These are phyloP conservation scores for Herpotrichia juniperi DNA, from an alignment of 2,329 filamentous ascomycete genomes.

Conservation along the genomic window DNA sequence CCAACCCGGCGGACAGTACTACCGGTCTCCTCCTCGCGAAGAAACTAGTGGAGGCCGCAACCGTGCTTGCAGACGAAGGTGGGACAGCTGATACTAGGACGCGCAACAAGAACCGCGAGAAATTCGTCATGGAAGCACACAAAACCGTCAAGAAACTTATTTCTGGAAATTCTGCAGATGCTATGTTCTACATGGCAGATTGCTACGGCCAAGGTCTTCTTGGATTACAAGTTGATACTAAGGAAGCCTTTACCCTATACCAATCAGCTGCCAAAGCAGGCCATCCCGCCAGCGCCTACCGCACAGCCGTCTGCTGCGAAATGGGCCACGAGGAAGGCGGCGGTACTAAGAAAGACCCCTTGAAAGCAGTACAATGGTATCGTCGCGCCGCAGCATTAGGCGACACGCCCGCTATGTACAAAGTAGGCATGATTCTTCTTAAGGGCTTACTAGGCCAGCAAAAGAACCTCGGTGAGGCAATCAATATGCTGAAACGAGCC, in stretches of 20 bases:
- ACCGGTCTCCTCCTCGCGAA: slow-evolving; percentile 78
- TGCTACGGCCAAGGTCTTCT: slow-evolving; percentile 82
- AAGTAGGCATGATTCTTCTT: slow-evolving; percentile 93
- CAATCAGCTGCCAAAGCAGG: slow-evolving; percentile 91
- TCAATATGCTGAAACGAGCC: slow-evolving; percentile 91
- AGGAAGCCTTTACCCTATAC: slow-evolving; percentile 92
- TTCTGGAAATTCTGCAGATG: slow-evolving; percentile 74
- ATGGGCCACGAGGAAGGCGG: slow-evolving; percentile 94
- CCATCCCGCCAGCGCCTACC: slow-evolving; percentile 85
- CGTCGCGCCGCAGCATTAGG: slow-evolving; percentile 88
- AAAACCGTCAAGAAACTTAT: slow-evolving; percentile 92
- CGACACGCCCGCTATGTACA: slow-evolving; percentile 96
- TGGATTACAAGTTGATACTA: slow-evolving; percentile 80
- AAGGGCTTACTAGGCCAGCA: slow-evolving; percentile 92
- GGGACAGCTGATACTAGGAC: slow-evolving; percentile 71
- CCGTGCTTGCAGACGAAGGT: slow-evolving; percentile 77
- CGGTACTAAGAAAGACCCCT: slow-evolving; percentile 85
- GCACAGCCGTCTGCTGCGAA: slow-evolving; percentile 96
- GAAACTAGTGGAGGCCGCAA: slow-evolving; percentile 83
- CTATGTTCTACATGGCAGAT: slow-evolving; percentile 94
- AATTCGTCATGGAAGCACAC: slow-evolving; percentile 82
- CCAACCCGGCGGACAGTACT: slow-evolving; percentile 73
- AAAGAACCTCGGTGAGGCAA: slow-evolving; percentile 81
- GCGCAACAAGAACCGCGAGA: slow-evolving; percentile 72
- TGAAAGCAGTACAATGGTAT: slow-evolving; percentile 99